These are phyloP conservation scores for Trichomonascaceae sp. DNA, from an alignment of 1,139 yeast species.

Conservation along the genomic window DNA sequence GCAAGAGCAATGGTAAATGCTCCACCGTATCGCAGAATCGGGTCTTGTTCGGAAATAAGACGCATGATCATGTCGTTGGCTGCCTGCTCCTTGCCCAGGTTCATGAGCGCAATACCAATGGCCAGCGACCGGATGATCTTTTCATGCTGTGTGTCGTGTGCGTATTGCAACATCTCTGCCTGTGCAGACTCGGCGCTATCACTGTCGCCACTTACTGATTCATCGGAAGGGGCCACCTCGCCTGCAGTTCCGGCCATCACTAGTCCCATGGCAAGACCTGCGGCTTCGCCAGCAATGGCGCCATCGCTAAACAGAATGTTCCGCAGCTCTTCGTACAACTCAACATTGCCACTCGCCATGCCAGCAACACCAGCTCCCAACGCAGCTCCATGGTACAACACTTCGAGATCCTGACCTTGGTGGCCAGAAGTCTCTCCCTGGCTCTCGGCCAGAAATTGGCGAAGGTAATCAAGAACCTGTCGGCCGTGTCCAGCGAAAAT, in stretches of 20 bases:
- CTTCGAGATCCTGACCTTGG: constrained; percentile 53
- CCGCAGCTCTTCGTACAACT: constrained; percentile 70
- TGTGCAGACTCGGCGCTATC: constrained; percentile 42
- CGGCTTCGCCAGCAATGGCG: constrained; percentile 93
- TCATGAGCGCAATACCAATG: constrained; percentile 75
- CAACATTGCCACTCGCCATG: constrained; percentile 73
- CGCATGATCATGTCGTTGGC: constrained; percentile 63
- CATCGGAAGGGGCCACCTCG: too few relatives aligned
- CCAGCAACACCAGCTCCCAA: constrained; percentile 96
- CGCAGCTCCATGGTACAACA: constrained; percentile 89
- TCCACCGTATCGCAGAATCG: constrained; percentile 91
- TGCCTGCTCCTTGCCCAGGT: constrained; percentile 73
- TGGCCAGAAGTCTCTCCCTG: constrained; percentile 35
- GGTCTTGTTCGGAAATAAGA: constrained; percentile 61
- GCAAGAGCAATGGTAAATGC: constrained; percentile 90
- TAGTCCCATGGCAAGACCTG: constrained; percentile 92
- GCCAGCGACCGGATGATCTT: constrained; percentile 87
- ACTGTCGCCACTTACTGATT: too few relatives aligned
- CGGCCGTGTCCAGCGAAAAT: constrained; percentile 95
- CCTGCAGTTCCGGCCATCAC: constrained; percentile 87
- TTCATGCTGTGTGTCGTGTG: constrained; percentile 93
- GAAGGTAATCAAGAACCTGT: constrained; percentile 71
- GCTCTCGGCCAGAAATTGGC: constrained; percentile 59
- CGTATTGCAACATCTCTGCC: constrained; percentile 78
- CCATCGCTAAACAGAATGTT: constrained; percentile 81